phyloP scores from a whole-genome alignment of 352 stramenopile genomes.

The Globisporangium splendens region DNA sequence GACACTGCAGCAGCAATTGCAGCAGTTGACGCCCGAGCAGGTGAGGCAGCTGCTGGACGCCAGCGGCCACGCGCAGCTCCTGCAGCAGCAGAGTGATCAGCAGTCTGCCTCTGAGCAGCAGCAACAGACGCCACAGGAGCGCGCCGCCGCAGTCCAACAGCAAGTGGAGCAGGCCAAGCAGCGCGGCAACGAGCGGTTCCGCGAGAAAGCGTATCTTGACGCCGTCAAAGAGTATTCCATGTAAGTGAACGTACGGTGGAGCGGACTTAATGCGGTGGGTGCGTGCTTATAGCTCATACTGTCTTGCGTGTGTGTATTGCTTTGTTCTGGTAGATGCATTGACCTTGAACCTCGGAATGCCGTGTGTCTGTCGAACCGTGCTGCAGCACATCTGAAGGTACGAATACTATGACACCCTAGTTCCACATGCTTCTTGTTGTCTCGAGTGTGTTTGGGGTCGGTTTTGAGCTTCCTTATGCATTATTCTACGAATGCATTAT shows the following conservation, averaged over 20 bases:
- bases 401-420: too few relatives aligned
- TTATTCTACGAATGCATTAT: too few relatives aligned
- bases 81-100: slow-evolving; percentile 10
- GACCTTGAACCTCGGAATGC: slow-evolving; percentile 34
- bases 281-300: not conserved
- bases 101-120: too few relatives aligned
- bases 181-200: slow-evolving; percentile 59
- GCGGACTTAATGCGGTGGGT: not conserved
- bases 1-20: slow-evolving; percentile 24
- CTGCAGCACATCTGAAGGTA: slow-evolving; percentile 61
- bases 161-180: slow-evolving; percentile 29
- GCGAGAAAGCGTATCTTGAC: slow-evolving; percentile 25
- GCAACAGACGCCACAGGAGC: not conserved
- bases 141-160: not conserved
- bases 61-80: slow-evolving; percentile 31
- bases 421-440: not conserved
- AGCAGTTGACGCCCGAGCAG: slow-evolving; percentile 25
- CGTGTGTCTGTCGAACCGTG: slow-evolving; percentile 61
- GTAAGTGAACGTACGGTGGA: slow-evolving; percentile 12
- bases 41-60: slow-evolving; percentile 24
- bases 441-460: too few relatives aligned
- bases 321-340: slow-evolving; percentile 32
- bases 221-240: slow-evolving; percentile 46
- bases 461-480: not conserved
- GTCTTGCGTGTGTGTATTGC: not conserved